phyloP scores from a whole-genome alignment of 164 flowering plant species.

The Aristolochia californica region DNA sequence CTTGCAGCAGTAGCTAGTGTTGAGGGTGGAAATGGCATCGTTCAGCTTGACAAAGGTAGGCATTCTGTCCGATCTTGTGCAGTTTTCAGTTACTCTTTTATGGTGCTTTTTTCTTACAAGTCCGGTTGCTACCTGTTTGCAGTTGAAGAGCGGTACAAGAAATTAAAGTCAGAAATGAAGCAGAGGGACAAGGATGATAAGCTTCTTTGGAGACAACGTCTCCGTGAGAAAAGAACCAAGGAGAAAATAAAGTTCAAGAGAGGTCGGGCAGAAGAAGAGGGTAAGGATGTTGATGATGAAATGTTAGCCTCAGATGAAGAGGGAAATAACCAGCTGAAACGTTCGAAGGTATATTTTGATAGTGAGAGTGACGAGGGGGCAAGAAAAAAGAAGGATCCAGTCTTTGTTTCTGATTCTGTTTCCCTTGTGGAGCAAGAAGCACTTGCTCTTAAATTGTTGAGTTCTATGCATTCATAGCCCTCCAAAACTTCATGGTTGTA shows the following conservation, averaged over 20 bases:
- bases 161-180: conserved; percentile 55
- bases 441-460: conserved; percentile 69
- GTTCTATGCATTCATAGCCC: conserved; percentile 33
- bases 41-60: conserved; percentile 48
- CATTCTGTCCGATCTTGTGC: neutral
- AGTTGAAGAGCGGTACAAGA: conserved; percentile 41
- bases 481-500: too few relatives aligned
- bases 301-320: conserved; percentile 33
- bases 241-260: conserved; percentile 55
- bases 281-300: conserved; percentile 20
- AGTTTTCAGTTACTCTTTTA: neutral
- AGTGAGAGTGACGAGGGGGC: conserved; percentile 28
- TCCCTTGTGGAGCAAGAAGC: conserved; percentile 79
- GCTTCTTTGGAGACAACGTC: conserved; percentile 35
- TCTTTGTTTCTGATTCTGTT: conserved; percentile 20
- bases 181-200: conserved; percentile 73
- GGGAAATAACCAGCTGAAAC: conserved; percentile 23
- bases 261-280: conserved; percentile 31
- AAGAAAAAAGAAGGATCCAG: conserved; percentile 8
- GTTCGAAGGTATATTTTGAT: conserved; percentile 45
- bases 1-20: conserved; percentile 55
- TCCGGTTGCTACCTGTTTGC: conserved; percentile 8
- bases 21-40: conserved; percentile 15
- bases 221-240: conserved; percentile 44
- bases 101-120: neutral